Base-by-base conservation (phyloP, 2,329 filamentous ascomycete species). In the Neophaeococcomyces mojaviensis region DNA sequence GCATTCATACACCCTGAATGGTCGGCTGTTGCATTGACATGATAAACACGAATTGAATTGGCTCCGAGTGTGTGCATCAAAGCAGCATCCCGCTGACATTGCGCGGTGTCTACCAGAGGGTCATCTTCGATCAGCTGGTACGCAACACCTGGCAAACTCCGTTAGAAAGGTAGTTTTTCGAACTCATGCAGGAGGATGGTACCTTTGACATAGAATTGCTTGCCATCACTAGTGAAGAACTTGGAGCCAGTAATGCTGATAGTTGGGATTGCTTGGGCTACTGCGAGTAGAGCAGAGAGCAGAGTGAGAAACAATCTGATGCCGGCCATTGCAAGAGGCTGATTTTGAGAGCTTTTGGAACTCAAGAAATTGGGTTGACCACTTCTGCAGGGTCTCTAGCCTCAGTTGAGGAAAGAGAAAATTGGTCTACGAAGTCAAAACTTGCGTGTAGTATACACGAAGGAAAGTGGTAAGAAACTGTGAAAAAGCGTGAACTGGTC, bases 131-230 rank as follows among this genome's bases (percentile, higher is more conserved):
- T 68, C 33, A 81, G 69, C 56, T 78, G 70, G 63, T 90, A 90
- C 43, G 86, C 84, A 58, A 92, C 73, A 52, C 84, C 86, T 88
- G 57, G 30, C 24, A 10, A 10, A 47, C 15, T 19, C 15, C 13
- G 38, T 40, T 10, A 46, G 33, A 15, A 18, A 30, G 36, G 8
- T 31, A 57, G 47, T 56, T 52, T 41, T 9, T 12, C 19, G 18
- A 18, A n/a, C 10, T 13, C n/a, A 20, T n/a, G 15, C n/a, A 42
- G 40, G 15, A 48, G 18, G 16, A 43, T 22, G 43, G 39, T 34
- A 85, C 86, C 86, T 69, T 89, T 92, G 64, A 92, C 76, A 65
- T 80, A 92, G 72, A 86, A 94, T 61, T 94, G 87, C 26, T 81
- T 74, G 53, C 87, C 87, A 63, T 89, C 79, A 58, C 78, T 79